A percentile compares a stretch with the other conserved stretches of the same genome.
Conservation (phyloP, 805 yeast genomes). For the Starmerella scarabaei region DNA sequence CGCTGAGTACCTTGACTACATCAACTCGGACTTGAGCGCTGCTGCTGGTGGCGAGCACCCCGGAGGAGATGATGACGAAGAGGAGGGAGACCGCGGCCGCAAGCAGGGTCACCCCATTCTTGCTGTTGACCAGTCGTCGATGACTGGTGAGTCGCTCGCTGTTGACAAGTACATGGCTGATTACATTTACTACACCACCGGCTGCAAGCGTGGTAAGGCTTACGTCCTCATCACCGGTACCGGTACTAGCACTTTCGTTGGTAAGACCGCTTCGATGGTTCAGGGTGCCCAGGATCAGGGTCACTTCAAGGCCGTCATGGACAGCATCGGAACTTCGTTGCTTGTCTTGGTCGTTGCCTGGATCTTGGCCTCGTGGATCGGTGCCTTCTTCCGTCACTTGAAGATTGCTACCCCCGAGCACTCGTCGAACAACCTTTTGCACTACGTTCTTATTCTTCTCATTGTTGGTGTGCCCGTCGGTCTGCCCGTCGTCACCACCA, state of each 20-base stretch:
- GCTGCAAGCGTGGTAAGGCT: slow-evolving; percentile 93
- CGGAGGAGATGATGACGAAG: slow-evolving; percentile 20
- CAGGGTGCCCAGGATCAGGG: slow-evolving; percentile 95
- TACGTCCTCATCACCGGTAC: slow-evolving; percentile 86
- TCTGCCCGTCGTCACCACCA: slow-evolving; percentile 95
- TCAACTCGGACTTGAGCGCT: slow-evolving; percentile 27
- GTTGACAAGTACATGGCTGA: slow-evolving; percentile 90
- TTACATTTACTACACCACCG: slow-evolving; percentile 81
- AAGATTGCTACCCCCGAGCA: slow-evolving; percentile 54
- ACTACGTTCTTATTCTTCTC: slow-evolving; percentile 88
- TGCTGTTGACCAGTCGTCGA: slow-evolving; percentile 75
- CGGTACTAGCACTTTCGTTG: slow-evolving; percentile 89
- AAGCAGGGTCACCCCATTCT: slow-evolving; percentile 81
- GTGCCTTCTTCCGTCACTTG: slow-evolving; percentile 89
- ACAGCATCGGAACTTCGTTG: slow-evolving; percentile 90
- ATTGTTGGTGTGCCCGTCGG: slow-evolving; percentile 98
- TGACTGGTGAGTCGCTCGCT: slow-evolving; percentile 95
- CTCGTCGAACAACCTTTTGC: slow-evolving; percentile 42
- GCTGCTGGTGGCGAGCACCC: slow-evolving; percentile 21
- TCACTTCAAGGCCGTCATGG: slow-evolving; percentile 94
- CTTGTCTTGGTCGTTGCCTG: slow-evolving; percentile 78
- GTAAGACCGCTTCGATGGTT: slow-evolving; percentile 95
- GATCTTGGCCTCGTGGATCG: slow-evolving; percentile 78
- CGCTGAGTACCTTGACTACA: slow-evolving; percentile 30
- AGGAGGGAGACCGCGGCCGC: slow-evolving; percentile 37